Base-by-base conservation (phyloP, 164 flowering plant species). In the Magnolia sinica region DNA sequence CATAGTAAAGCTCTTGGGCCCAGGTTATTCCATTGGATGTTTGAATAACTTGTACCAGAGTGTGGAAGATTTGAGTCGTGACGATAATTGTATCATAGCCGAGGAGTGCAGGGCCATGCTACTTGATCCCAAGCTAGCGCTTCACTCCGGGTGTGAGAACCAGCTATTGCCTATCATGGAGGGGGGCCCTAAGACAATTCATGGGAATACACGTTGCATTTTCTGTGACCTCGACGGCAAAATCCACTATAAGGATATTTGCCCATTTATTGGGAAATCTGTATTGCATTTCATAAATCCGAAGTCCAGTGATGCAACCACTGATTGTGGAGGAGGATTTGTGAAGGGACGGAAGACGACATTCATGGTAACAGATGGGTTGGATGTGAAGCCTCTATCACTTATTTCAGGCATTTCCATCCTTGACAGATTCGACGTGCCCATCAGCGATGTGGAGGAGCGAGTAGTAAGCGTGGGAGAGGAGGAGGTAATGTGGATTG, bases 291-390 rank as follows among this genome's bases (percentile, higher is more conserved):
- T 27, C 0, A 24, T 63, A 20, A 73, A 27, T 29, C 71, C 78
- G 10, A 71, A 71, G 64, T 24, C 7, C 5, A 50, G 8, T 3
- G 24, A 20, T 7, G 51, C 13, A 4, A 4, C 20, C 13, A 61
- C 20, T 7, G 18, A 20, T 11, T 64, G 61, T 31, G 75, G 74
- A 58, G 68, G 76, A 79, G 45, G 45, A 37, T 37, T 37, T 37
- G 45, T 37, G 45, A 37, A 37, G 4, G 45, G 45, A 37, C 45
- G 45, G 75, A 70, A 23, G 2, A 16, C 70, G 6, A 29, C 16
- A 63, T 77, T 79, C 64, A 74, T 68, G 72, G 73, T 79, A 10
- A 76, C 73, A 1, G 74, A 82, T n/a, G 64, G 71, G n/a, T 63
- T 79, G 71, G 22, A 51, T 7, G 67, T 77, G 50, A 68, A 67